A percentile compares a stretch with the other conserved stretches of the same genome.
These are phyloP conservation scores for Phoma sp. DNA, from an alignment of 2,329 filamentous ascomycete genomes.

Conservation along the genomic window DNA sequence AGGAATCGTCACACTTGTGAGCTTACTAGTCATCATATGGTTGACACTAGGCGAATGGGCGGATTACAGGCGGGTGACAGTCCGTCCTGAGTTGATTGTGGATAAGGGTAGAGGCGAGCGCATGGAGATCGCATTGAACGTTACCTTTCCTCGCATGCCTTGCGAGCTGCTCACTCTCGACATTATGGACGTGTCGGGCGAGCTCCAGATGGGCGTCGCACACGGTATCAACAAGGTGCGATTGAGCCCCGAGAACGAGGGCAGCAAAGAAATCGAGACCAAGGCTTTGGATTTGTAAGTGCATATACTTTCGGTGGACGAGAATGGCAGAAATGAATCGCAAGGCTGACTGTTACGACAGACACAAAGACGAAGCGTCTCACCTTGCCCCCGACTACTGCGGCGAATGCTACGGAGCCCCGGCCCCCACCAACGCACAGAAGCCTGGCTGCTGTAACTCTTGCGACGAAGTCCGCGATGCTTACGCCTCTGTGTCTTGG, in stretches of 20 bases:
- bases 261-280: conserved; percentile 61
- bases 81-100: conserved; percentile 91
- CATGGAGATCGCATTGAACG: conserved; percentile 99
- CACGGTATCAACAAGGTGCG: conserved; percentile 93
- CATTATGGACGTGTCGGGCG: conserved; percentile 98
- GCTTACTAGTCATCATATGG: conserved; percentile 84
- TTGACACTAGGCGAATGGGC: conserved; percentile 94
- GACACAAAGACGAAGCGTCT: conserved; percentile 69
- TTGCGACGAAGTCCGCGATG: conserved; percentile 94
- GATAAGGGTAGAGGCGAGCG: conserved; percentile 97
- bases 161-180: conserved; percentile 96
- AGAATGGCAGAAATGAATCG: background rate
- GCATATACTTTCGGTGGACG: too few relatives aligned
- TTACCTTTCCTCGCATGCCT: conserved; percentile 90
- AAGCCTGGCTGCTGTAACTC: conserved; percentile 97
- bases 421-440: conserved; percentile 69
- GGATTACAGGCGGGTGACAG: conserved; percentile 84
- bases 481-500: conserved; percentile 88
- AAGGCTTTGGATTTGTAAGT: conserved; percentile 49
- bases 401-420: conserved; percentile 88
- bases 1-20: conserved; percentile 91
- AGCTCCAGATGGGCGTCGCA: conserved; percentile 92
- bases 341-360: conserved; percentile 40
- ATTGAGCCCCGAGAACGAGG: conserved; percentile 72
- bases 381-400: conserved; percentile 94